A percentile compares a stretch with the other conserved stretches of the same genome.
phyloP scores from a whole-genome alignment of 129 eudicot genomes.

The Kitagawia praeruptora region DNA sequence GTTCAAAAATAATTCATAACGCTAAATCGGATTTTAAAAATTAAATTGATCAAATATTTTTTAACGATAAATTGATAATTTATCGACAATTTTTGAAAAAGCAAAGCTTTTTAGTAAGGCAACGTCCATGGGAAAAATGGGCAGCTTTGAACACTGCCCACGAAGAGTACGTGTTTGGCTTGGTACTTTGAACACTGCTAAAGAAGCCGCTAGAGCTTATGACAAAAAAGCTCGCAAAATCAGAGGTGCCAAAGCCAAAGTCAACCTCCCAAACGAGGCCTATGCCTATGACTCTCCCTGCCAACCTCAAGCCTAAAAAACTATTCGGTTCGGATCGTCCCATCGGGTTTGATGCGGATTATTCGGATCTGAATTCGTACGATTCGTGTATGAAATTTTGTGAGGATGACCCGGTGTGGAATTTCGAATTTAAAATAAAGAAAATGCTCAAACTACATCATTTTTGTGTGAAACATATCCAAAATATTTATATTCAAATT shows the following conservation, averaged over 20 bases:
- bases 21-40: no score
- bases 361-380: slow-evolving; percentile 22
- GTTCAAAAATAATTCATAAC: no score
- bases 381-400: slow-evolving; percentile 70
- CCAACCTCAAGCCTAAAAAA: slow-evolving; percentile 4
- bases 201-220: slow-evolving; percentile 91
- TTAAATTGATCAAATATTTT: no score
- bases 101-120: slow-evolving; percentile 93
- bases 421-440: no score
- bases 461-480: no score
- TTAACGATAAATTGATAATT: no score
- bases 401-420: slow-evolving; percentile 17
- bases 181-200: slow-evolving; percentile 86
- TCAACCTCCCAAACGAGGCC: slow-evolving; percentile 74
- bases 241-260: slow-evolving; percentile 83
- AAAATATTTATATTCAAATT: no score
- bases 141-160: slow-evolving; percentile 91
- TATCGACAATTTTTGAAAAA: no score
- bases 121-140: slow-evolving; percentile 99
- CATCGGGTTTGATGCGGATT: not conserved
- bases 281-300: not conserved
- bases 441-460: no score
- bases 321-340: not conserved
- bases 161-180: slow-evolving; percentile 88
- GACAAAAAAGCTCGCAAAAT: slow-evolving; percentile 79